Percentiles rank a stretch among this genome's conserved stretches.
Evolutionary conservation across 225 moss, liverwort and hornwort species (phyloP).

Genomic region (Physcomitrium patens): DNA sequence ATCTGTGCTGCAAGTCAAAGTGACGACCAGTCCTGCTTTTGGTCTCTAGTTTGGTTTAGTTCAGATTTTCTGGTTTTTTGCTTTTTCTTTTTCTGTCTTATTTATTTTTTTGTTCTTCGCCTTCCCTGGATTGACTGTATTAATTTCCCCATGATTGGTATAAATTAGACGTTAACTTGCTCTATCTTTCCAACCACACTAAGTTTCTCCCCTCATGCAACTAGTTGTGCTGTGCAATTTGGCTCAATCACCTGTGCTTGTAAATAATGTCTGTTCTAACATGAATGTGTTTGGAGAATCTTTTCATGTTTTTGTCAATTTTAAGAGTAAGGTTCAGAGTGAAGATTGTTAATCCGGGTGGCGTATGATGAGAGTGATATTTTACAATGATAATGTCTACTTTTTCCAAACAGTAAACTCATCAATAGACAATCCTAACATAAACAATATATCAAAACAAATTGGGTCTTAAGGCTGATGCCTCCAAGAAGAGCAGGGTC

Average conservation of each 20-base stretch:
- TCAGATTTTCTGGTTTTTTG: too few relatives aligned
- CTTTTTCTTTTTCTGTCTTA: too few relatives aligned
- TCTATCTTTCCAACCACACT: background rate
- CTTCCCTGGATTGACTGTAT: background rate
- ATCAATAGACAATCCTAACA: too few relatives aligned
- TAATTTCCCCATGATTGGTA: background rate
- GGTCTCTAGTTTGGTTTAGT: background rate
- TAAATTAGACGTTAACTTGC: background rate
- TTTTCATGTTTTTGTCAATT: background rate
- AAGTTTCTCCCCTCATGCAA: background rate
- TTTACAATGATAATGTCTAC: background rate
- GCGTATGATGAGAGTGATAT: background rate
- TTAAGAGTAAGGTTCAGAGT: background rate
- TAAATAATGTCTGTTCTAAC: background rate
- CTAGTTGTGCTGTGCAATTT: background rate
- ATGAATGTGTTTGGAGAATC: background rate
- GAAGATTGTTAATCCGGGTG: background rate
- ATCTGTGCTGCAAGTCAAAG: constrained; percentile 31
- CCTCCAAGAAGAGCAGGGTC: constrained; percentile 47
- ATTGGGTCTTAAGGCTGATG: constrained; percentile 32
- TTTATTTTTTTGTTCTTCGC: too few relatives aligned
- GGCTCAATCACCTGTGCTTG: background rate
- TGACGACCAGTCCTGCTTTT: background rate
- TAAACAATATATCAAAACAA: too few relatives aligned
- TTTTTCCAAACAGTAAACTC: too few relatives aligned